Evolutionary conservation across 257 asterid species (phyloP).

Genomic region (Solanum corneliomulleri): DNA sequence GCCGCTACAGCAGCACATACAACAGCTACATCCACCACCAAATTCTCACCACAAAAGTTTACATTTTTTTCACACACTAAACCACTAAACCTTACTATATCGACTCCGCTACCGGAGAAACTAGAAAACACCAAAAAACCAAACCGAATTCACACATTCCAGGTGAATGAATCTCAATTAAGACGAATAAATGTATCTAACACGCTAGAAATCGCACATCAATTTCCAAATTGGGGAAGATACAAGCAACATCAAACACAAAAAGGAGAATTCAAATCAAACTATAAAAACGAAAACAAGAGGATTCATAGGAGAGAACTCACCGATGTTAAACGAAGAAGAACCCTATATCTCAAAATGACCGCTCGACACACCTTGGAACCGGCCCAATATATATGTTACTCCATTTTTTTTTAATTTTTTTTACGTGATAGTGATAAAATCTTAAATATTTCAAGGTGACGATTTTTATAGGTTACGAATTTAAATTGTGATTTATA

Average conservation of each 20-base stretch:
- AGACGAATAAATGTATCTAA: background rate
- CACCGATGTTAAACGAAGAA: background rate
- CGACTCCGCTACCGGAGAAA: background rate
- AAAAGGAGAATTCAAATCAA: background rate
- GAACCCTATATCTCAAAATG: too few relatives aligned
- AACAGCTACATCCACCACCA: background rate
- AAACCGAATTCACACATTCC: background rate
- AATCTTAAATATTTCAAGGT: background rate
- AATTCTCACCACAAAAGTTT: background rate
- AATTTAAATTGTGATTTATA: too few relatives aligned
- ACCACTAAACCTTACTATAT: background rate
- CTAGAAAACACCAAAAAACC: background rate
- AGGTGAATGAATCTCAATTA: background rate
- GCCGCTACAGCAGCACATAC: background rate
- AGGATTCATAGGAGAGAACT: background rate
- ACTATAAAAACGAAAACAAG: background rate
- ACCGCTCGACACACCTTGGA: too few relatives aligned
- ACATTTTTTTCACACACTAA: background rate
- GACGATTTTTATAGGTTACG: too few relatives aligned
- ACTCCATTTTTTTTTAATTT: background rate
- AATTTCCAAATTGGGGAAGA: background rate
- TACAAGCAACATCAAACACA: background rate
- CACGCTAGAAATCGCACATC: background rate
- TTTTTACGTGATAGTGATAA: too few relatives aligned
- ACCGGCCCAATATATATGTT: background rate